Evolutionary conservation across 805 yeast species (phyloP).

Genomic region (Candida schatavii): DNA sequence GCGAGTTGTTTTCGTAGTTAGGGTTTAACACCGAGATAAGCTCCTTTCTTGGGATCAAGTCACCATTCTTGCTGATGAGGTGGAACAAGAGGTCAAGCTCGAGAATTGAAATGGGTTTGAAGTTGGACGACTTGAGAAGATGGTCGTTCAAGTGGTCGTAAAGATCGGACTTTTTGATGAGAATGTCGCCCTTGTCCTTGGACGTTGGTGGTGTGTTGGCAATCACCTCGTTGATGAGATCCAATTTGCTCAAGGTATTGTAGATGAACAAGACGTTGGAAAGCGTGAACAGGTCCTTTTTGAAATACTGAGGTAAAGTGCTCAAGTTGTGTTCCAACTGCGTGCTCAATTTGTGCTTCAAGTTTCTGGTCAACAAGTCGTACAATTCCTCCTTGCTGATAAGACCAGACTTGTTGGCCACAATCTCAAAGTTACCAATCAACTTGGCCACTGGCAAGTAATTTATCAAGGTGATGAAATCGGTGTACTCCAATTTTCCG

Average conservation of each 20-base stretch:
- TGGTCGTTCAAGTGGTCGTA: constrained; percentile 43
- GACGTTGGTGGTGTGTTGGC: constrained; percentile 46
- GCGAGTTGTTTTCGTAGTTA: constrained; percentile 35
- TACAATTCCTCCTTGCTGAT: constrained; percentile 30
- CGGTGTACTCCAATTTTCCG: constrained; percentile 36
- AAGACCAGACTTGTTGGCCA: constrained; percentile 29
- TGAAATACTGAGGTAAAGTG: constrained; percentile 35
- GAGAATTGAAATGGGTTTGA: constrained; percentile 37
- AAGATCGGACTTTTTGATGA: constrained; percentile 40
- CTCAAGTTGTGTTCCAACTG: constrained; percentile 34
- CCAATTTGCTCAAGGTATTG: constrained; percentile 39
- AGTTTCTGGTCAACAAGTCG: constrained; percentile 32
- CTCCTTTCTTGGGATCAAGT: constrained; percentile 40
- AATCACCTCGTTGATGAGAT: constrained; percentile 43
- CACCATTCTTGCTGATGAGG: constrained; percentile 35
- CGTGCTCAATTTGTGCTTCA: constrained; percentile 39
- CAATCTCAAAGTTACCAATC: constrained; percentile 40
- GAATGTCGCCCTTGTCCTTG: constrained; percentile 38
- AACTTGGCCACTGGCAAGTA: constrained; percentile 45
- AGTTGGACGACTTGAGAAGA: constrained; percentile 40
- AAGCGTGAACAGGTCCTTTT: constrained; percentile 30
- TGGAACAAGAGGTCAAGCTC: constrained; percentile 42
- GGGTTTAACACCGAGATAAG: constrained; percentile 58
- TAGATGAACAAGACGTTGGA: constrained; percentile 39
- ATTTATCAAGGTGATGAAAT: constrained; percentile 39